phyloP scores from a whole-genome alignment of 2,329 filamentous ascomycete species.

The Tolypocladium tropicale region DNA sequence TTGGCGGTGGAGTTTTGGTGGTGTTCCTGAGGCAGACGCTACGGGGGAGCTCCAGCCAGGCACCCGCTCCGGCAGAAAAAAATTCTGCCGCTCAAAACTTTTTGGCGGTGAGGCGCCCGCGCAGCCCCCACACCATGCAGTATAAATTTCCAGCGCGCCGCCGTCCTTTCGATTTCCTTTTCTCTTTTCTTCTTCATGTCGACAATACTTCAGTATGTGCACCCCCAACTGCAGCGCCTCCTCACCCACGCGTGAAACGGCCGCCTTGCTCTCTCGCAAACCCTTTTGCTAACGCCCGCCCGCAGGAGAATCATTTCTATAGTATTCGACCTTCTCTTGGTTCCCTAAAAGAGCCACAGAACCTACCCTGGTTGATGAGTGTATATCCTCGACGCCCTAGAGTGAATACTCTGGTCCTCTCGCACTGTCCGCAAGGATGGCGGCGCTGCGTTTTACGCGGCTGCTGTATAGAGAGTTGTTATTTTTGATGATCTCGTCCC shows the following conservation, averaged over 20 bases:
- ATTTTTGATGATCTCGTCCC: slow-evolving; percentile 82
- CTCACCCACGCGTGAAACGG: no score
- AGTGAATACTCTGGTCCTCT: slow-evolving; percentile 64
- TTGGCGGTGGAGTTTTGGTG: background rate
- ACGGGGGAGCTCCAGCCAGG: background rate
- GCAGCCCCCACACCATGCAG: background rate
- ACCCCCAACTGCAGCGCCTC: slow-evolving; percentile 19
- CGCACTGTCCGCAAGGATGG: slow-evolving; percentile 52
- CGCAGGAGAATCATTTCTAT: slow-evolving; percentile 89
- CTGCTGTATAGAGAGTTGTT: slow-evolving; percentile 65
- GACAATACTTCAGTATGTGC: slow-evolving; percentile 49
- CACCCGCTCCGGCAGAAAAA: background rate
- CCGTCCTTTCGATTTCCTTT: slow-evolving; percentile 24
- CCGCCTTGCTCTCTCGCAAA: background rate
- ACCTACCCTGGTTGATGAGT: slow-evolving; percentile 91
- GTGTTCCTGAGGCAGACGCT: background rate
- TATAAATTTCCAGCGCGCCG: slow-evolving; percentile 30
- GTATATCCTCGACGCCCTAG: slow-evolving; percentile 77
- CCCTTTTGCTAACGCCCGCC: slow-evolving; percentile 13
- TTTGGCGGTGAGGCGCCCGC: slow-evolving; percentile 8
- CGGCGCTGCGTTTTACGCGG: slow-evolving; percentile 25
- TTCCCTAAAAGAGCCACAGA: slow-evolving; percentile 89
- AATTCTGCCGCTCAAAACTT: slow-evolving; percentile 13
- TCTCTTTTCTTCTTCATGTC: slow-evolving; percentile 46
- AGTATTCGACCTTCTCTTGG: slow-evolving; percentile 90